These are phyloP conservation scores for Cladochytrium replicatum DNA, from an alignment of 192 early-diverging fungal genomes.

Conservation along the genomic window DNA sequence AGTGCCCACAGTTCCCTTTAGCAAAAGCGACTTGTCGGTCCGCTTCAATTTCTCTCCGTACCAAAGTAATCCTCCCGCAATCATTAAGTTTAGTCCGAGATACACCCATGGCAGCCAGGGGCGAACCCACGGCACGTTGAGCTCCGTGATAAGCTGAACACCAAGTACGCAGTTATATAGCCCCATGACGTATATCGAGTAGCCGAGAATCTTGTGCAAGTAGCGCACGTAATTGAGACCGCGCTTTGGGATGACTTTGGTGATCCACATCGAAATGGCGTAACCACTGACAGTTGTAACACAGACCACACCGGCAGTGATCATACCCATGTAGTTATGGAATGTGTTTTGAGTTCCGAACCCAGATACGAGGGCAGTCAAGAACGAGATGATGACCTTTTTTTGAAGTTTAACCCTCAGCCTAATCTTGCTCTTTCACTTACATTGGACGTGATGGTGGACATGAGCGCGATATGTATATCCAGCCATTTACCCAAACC, in stretches of 20 bases:
- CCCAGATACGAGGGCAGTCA: slow-evolving; percentile 20
- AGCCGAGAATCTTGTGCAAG: slow-evolving; percentile 12
- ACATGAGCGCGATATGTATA: slow-evolving; percentile 18
- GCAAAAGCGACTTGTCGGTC: neutral
- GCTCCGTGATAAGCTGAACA: too few relatives aligned
- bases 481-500: slow-evolving; percentile 14
- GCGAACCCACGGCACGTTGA: too few relatives aligned
- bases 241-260: neutral
- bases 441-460: slow-evolving; percentile 19
- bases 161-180: slow-evolving; percentile 6
- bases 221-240: neutral
- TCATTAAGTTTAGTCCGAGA: slow-evolving; percentile 15
- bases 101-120: too few relatives aligned
- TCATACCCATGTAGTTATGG: slow-evolving; percentile 20
- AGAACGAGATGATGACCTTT: slow-evolving; percentile 17
- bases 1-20: neutral
- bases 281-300: neutral
- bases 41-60: too few relatives aligned
- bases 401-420: too few relatives aligned
- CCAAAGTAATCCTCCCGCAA: neutral
- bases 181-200: slow-evolving; percentile 17
- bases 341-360: slow-evolving; percentile 13
- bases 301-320: slow-evolving; percentile 11
- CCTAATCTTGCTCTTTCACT: slow-evolving; percentile 1
- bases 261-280: neutral